These are phyloP conservation scores for Gamarada debralockiae DNA, from an alignment of 495 filamentous ascomycete species.

Conservation along the genomic window DNA sequence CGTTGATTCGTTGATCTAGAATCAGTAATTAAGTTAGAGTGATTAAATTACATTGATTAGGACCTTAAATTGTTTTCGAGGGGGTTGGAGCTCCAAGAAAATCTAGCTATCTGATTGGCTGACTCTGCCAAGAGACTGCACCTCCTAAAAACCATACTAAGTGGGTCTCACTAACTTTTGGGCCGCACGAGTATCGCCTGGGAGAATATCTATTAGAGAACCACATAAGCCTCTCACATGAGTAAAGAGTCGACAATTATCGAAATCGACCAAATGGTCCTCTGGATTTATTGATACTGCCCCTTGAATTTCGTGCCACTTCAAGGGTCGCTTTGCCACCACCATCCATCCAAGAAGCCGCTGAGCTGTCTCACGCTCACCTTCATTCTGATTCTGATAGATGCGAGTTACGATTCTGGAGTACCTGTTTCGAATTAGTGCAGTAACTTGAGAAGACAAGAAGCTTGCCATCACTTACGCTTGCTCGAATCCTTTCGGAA, in stretches of 20 bases:
- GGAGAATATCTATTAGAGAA: constrained; percentile 35
- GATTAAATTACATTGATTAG: no score
- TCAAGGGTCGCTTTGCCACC: constrained; percentile 39
- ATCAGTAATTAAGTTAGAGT: no score
- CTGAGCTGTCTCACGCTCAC: constrained; percentile 27
- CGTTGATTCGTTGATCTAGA: no score
- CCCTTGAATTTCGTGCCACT: constrained; percentile 43
- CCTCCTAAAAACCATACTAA: no score
- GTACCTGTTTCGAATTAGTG: constrained; percentile 28
- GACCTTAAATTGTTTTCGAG: no score
- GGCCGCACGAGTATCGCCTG: no score
- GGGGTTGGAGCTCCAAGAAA: no score
- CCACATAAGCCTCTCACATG: constrained; percentile 40
- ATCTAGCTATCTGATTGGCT: no score
- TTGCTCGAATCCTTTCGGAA: constrained; percentile 34
- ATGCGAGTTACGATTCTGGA: constrained; percentile 35
- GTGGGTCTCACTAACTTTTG: no score
- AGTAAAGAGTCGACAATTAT: constrained; percentile 26
- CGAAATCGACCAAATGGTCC: constrained; percentile 20
- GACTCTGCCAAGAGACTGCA: no score
- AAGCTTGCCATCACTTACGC: no score
- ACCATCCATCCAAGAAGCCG: constrained; percentile 40
- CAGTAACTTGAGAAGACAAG: background rate
- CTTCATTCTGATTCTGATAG: constrained; percentile 10
- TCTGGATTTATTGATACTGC: constrained; percentile 33